Evolutionary conservation across 2,329 filamentous ascomycete species (phyloP).

Genomic region (Hypoxylon sp.): DNA sequence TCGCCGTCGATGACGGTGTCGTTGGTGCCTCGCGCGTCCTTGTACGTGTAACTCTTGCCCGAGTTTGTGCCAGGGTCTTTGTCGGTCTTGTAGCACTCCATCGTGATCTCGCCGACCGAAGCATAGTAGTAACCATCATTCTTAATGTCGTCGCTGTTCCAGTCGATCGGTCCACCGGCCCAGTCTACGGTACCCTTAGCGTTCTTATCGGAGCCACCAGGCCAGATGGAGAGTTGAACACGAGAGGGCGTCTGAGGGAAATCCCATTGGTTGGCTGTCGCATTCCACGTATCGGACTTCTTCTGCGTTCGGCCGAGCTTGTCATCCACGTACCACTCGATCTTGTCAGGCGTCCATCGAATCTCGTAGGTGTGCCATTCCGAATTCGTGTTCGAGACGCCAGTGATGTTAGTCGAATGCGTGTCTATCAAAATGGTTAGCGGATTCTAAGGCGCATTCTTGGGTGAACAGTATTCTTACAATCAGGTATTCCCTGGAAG

Average conservation of each 20-base stretch:
- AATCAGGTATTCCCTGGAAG: constrained; percentile 91
- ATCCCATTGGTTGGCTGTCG: constrained; percentile 79
- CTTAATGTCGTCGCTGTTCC: constrained; percentile 82
- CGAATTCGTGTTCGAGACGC: constrained; percentile 72
- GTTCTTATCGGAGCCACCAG: constrained; percentile 82
- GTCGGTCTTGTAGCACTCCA: constrained; percentile 81
- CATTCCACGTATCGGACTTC: constrained; percentile 85
- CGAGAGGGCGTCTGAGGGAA: constrained; percentile 93
- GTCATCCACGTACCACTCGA: constrained; percentile 90
- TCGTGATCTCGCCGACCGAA: constrained; percentile 76
- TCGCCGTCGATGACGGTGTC: constrained; percentile 79
- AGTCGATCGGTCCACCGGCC: constrained; percentile 91
- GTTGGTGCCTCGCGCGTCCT: constrained; percentile 71
- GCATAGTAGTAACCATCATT: constrained; percentile 89
- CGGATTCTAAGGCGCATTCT: constrained; percentile 9
- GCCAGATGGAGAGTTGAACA: constrained; percentile 95
- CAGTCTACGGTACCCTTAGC: constrained; percentile 85
- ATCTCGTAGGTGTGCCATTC: constrained; percentile 92
- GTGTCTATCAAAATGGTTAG: constrained; percentile 63
- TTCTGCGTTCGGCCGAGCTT: constrained; percentile 76
- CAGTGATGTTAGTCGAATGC: constrained; percentile 76
- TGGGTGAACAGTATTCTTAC: constrained; percentile 60
- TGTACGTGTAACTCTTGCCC: constrained; percentile 80
- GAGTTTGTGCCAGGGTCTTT: constrained; percentile 71
- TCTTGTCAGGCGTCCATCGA: constrained; percentile 86